Conservation (phyloP, 2,329 filamentous ascomycete genomes). For the Beauveria scarabaeidicola region DNA sequence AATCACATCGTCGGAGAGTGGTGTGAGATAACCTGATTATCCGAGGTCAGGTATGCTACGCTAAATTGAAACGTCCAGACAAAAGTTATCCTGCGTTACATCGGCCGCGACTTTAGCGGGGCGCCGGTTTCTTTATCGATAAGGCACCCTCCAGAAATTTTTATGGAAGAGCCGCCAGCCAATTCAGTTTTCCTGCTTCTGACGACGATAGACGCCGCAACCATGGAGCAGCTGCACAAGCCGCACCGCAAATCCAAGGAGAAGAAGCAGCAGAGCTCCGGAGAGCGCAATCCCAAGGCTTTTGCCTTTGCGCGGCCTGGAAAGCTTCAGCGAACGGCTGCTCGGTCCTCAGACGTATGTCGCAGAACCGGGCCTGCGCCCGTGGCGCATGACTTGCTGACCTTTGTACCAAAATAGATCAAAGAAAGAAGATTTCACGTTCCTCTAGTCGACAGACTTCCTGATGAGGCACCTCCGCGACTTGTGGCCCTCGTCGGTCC, state of each 20-base stretch:
- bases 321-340: conserved; percentile 66
- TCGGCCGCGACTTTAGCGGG: not conserved
- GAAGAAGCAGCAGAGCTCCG: conserved; percentile 55
- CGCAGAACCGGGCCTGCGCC: not conserved
- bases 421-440: conserved; percentile 96
- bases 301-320: conserved; percentile 80
- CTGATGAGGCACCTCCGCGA: conserved; percentile 88
- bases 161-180: not conserved
- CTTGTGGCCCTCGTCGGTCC: conserved; percentile 92
- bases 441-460: conserved; percentile 87
- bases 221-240: conserved; percentile 81
- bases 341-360: conserved; percentile 61
- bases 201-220: conserved; percentile 21
- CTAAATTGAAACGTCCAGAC: too few species aligned
- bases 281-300: conserved; percentile 78
- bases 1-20: too few species aligned
- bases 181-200: not conserved
- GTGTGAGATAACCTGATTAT: too few species aligned
- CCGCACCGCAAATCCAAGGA: conserved; percentile 82
- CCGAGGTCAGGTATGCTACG: too few species aligned
- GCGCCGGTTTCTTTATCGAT: conserved; percentile 7
- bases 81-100: too few species aligned
- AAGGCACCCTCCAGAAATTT: conserved; percentile 10
- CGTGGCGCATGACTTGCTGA: conserved; percentile 17
- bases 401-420: conserved; percentile 43